Evolutionary conservation across 2,329 filamentous ascomycete species (phyloP), one percentile per base, ranked within the genome.

Genomic region (Fusarium brevicatenulatum): DNA sequence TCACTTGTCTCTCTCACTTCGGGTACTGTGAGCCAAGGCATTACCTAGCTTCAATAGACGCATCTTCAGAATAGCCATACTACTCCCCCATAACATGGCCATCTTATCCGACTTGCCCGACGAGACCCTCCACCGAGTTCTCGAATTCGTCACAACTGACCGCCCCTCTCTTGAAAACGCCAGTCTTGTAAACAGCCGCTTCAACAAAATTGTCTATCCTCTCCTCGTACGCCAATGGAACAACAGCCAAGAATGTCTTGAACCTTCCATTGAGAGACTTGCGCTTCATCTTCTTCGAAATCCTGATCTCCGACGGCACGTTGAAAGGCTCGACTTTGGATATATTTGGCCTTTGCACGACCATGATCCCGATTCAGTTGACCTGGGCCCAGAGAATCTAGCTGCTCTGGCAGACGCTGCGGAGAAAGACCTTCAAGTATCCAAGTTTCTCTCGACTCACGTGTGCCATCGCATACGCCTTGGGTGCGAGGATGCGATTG

Each of bases 401-500:
- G 4, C 11, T 43, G 21, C 16, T 37, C 30, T 63, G 0, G 43
- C 23, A 4, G 1, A 43, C 7, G 37, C 44, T 30, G 43, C 61
- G 7, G 25, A 25, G 23, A 6, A n/a, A 10, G 37, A 63, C 7
- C 12, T 61, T 1, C 0, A 21, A 0, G 9, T 44, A 7, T 19
- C 15, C 4, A 0, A 19, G 4, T 15, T 43, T 2, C 21, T 50
- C 12, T 30, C 28, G 4, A 12, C 9, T n/a, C 11, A 16, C 0
- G 36, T 60, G 0, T 32, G 7, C 9, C 13, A 23, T 19, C 25
- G 44, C 3, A 56, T 64, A 11, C 13, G 40, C 0, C 21, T 23
- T 0, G 63, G 63, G 5, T 64, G 16, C 7, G 25, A 15, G 3
- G 59, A 66, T 19, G 63, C 63, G 1, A 7, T 66, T 3, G 23